Evolutionary conservation across 352 stramenopile genomes (phyloP), one percentile per base, ranked within the genome.

Genomic region (Pythium volutum): DNA sequence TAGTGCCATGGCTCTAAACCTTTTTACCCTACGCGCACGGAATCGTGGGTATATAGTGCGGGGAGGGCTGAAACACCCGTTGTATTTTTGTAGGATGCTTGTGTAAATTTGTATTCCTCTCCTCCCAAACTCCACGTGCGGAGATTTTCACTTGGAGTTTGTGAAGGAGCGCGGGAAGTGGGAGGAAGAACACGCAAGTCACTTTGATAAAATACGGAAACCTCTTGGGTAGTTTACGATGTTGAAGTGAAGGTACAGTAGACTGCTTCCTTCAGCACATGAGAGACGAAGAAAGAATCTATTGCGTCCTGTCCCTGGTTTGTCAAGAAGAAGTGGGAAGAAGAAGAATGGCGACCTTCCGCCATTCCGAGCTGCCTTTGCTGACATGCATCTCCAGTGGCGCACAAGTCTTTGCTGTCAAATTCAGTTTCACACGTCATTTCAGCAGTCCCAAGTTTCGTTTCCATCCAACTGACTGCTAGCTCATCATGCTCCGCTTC

Each of bases 181-280:
- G 38, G 33, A 59, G 36, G 34, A 34, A 57, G 22, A 53, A 59
- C 36, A 31, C 26, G 22, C 23, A 27, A 56, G 57, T 36, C 57
- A 58, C 22, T 46, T 46, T 26, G 22, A 68, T 58, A 68, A 68
- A 68, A 63, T 68, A 68, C 61, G 47, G 61, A 68, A 68, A 55
- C 52, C 22, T 20, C 36, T 38, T n/a, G 15, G 26, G 61, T 68
- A 68, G 20, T 62, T 68, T 68, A 63, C 48, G 46, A 68, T 63
- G 61, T 68, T 68, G 61, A 68, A 68, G 61, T 68, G 61, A 62
- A 67, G 34, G 52, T 57, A 39, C 16, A 20, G 4, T 36, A 11
- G 31, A 36, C 8, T 8, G 31, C 31, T 36, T 18, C 4, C 18
- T 26, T n/a, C 27, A 48, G 14, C 7, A 54, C 41, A 50, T 39